phyloP scores from a whole-genome alignment of 306 rosid genomes.

The Dalbergia cultrata region DNA sequence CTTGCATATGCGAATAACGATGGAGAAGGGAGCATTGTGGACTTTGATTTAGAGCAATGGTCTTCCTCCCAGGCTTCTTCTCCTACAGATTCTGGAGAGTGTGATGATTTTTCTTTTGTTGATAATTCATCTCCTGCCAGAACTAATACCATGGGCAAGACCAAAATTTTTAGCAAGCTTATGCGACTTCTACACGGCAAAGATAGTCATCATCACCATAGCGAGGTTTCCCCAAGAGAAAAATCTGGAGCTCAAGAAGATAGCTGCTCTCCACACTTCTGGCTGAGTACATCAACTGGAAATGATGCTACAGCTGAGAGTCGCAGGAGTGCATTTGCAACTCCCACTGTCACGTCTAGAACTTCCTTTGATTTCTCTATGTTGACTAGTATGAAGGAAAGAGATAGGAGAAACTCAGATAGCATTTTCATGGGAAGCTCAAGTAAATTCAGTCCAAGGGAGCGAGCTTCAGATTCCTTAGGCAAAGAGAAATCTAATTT shows the following conservation, averaged over 20 bases:
- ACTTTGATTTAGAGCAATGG: conserved; percentile 76
- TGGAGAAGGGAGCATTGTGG: conserved; percentile 54
- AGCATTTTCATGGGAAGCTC: conserved; percentile 52
- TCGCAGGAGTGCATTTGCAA: conserved; percentile 33
- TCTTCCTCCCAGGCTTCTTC: conserved; percentile 69
- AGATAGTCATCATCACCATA: conserved; percentile 45
- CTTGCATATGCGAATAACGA: conserved; percentile 76
- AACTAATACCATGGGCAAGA: conserved; percentile 54
- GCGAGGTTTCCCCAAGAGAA: conserved; percentile 49
- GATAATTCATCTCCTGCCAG: conserved; percentile 58
- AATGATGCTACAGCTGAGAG: conserved; percentile 46
- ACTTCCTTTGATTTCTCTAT: conserved; percentile 62
- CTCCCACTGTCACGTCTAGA: conserved; percentile 52
- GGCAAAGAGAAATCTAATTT: conserved; percentile 56
- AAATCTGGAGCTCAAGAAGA: conserved; percentile 56
- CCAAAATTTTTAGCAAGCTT: conserved; percentile 65
- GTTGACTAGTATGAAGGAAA: conserved; percentile 51
- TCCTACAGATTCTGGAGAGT: conserved; percentile 61
- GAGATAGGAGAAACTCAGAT: conserved; percentile 47
- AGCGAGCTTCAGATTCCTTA: conserved; percentile 43
- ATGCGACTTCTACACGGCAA: conserved; percentile 64
- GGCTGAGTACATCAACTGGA: conserved; percentile 51
- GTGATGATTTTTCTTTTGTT: conserved; percentile 59
- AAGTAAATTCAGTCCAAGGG: conserved; percentile 45
- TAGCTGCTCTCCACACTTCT: conserved; percentile 45